phyloP scores from a whole-genome alignment of 352 stramenopile genomes.

The Paralagenidium karlingii region DNA sequence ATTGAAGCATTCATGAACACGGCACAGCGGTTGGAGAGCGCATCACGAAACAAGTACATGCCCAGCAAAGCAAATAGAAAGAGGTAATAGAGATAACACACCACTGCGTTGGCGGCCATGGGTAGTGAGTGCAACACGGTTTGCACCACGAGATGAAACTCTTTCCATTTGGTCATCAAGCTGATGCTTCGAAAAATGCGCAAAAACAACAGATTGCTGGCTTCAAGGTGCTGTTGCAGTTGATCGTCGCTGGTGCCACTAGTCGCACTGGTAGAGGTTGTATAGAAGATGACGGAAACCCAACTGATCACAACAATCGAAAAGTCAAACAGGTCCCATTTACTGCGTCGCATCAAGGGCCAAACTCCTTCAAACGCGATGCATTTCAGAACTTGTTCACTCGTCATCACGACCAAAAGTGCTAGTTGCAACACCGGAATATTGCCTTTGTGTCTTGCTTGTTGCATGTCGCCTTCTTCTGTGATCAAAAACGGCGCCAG shows the following conservation, averaged over 20 bases:
- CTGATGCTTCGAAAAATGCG: conserved; percentile 58
- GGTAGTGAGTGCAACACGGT: conserved; percentile 58
- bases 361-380: conserved; percentile 49
- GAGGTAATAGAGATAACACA: conserved; percentile 79
- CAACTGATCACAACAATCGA: conserved; percentile 45
- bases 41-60: conserved; percentile 82
- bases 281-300: conserved; percentile 34
- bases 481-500: conserved; percentile 42
- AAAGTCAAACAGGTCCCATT: conserved; percentile 66
- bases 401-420: conserved; percentile 46
- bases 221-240: no score
- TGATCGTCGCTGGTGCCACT: no score
- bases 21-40: conserved; percentile 58
- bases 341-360: conserved; percentile 31
- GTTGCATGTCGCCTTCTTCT: conserved; percentile 14
- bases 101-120: conserved; percentile 54
- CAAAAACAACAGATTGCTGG: conserved; percentile 61
- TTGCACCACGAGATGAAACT: conserved; percentile 66
- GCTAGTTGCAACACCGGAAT: conserved; percentile 45
- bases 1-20: conserved; percentile 4
- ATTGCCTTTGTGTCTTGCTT: conserved; percentile 20
- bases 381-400: conserved; percentile 50
- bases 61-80: conserved; percentile 76
- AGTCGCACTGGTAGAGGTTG: no score
- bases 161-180: conserved; percentile 60